These are phyloP conservation scores for Annulohypoxylon stygium DNA, from an alignment of 495 filamentous ascomycete genomes.

Conservation along the genomic window DNA sequence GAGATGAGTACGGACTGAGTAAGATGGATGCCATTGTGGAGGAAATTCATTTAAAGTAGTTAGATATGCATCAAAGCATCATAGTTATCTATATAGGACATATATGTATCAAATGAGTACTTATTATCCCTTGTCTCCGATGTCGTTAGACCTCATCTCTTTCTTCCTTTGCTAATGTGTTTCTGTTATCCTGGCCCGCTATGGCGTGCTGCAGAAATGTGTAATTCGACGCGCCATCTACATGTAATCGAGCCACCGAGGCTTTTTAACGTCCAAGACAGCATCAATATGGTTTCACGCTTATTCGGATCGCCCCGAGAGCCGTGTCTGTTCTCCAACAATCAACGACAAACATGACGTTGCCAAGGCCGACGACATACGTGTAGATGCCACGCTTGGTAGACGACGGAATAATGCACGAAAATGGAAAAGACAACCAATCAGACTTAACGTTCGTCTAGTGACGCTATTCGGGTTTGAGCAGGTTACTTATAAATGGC, in stretches of 20 bases:
- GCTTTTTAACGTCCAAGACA: not conserved
- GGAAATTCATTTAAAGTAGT: not conserved
- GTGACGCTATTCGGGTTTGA: not conserved
- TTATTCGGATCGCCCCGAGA: constrained; percentile 32
- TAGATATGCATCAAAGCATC: not conserved
- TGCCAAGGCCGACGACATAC: constrained; percentile 42
- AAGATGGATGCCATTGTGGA: not conserved
- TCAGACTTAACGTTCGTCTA: constrained; percentile 10
- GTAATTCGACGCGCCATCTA: not conserved
- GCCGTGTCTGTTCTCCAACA: constrained; percentile 8
- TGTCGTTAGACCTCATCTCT: constrained; percentile 30
- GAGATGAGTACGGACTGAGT: not conserved
- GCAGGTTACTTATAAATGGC: constrained; percentile 30
- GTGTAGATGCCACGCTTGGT: constrained; percentile 17
- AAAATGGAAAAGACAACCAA: constrained; percentile 17
- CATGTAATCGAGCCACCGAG: constrained; percentile 19
- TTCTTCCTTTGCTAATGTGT: constrained; percentile 12
- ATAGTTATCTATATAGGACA: not conserved
- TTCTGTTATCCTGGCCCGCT: constrained; percentile 39
- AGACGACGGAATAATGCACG: constrained; percentile 22
- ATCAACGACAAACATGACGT: not conserved
- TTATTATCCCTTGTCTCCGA: constrained; percentile 34
- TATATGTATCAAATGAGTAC: not conserved
- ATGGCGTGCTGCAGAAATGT: constrained; percentile 35
- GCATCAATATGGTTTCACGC: constrained; percentile 1